phyloP scores from a whole-genome alignment of 345 rosid genomes.

The Clarkia xantiana region DNA sequence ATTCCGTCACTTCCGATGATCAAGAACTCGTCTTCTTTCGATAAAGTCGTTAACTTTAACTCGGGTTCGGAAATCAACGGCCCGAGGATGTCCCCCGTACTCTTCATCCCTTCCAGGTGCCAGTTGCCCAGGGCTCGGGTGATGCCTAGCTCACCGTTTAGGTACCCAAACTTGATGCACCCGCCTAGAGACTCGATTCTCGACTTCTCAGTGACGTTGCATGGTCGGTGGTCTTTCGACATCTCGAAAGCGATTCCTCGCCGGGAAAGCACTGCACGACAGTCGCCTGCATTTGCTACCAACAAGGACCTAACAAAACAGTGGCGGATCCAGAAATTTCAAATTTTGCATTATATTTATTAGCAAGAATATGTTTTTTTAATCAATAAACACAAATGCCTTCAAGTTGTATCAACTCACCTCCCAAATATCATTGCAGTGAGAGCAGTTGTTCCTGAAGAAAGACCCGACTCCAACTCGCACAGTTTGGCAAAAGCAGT shows the following conservation, averaged over 20 bases:
- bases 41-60: constrained; percentile 38
- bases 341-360: not conserved
- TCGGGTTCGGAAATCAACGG: constrained; percentile 84
- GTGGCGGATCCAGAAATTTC: not conserved
- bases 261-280: constrained; percentile 65
- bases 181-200: constrained; percentile 65
- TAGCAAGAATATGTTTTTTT: not conserved
- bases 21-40: constrained; percentile 68
- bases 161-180: constrained; percentile 42
- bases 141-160: constrained; percentile 60
- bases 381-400: not conserved
- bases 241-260: constrained; percentile 48
- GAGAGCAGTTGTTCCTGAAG: constrained; percentile 84
- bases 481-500: constrained; percentile 47
- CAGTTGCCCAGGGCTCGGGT: constrained; percentile 77
- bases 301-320: constrained; percentile 37
- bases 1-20: constrained; percentile 72
- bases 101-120: constrained; percentile 63
- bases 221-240: constrained; percentile 70
- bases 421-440: constrained; percentile 77
- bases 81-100: constrained; percentile 21
- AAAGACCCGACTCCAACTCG: constrained; percentile 26
- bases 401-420: constrained; percentile 13
- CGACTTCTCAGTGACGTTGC: constrained; percentile 35
- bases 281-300: constrained; percentile 94